A percentile compares a stretch with the other conserved stretches of the same genome.
These are phyloP conservation scores for Alnus glutinosa DNA, from an alignment of 306 rosid genomes.

Conservation along the genomic window DNA sequence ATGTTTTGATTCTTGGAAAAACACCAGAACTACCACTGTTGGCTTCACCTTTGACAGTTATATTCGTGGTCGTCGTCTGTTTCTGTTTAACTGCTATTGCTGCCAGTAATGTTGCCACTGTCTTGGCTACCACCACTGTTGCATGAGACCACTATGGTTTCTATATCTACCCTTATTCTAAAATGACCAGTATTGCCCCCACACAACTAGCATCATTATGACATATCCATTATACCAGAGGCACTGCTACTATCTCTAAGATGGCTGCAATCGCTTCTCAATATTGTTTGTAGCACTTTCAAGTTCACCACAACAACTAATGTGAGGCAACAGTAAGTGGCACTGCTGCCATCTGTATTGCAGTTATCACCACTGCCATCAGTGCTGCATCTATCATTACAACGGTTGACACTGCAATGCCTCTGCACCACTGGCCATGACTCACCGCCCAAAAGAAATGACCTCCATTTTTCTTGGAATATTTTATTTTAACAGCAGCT, in stretches of 20 bases:
- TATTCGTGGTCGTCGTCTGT: too few species aligned
- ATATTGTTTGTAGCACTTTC: background rate
- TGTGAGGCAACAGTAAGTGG: background rate
- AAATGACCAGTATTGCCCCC: background rate
- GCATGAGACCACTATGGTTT: background rate
- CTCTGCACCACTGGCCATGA: background rate
- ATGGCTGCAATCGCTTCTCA: background rate
- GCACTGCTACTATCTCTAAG: background rate
- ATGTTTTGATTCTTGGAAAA: too few species aligned
- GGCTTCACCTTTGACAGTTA: too few species aligned
- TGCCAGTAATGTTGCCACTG: background rate
- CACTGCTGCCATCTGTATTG: background rate
- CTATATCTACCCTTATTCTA: background rate
- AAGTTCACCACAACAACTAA: background rate
- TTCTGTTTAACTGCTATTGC: background rate
- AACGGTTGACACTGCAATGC: background rate
- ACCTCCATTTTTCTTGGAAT: slow-evolving; percentile 1
- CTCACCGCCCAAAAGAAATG: background rate
- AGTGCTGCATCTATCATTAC: background rate
- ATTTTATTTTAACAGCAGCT: background rate
- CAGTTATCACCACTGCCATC: background rate
- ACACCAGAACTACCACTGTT: too few species aligned
- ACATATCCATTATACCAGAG: background rate
- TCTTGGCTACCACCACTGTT: background rate
- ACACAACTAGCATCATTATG: background rate